Base-by-base conservation (phyloP, 1,284 basidiomycete species). In the Phellinidium pouzarii region DNA sequence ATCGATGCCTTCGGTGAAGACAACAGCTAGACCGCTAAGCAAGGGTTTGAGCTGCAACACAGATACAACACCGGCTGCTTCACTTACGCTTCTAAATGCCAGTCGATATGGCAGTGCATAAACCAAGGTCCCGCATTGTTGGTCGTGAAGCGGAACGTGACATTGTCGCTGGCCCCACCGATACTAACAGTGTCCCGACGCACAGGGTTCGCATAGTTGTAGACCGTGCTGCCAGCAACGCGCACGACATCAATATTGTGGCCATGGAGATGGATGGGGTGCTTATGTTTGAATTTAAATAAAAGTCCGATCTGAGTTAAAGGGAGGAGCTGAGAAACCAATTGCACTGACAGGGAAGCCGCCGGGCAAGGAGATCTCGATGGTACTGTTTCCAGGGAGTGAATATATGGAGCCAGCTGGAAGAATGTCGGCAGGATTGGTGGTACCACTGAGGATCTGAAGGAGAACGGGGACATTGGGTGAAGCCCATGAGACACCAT, bases 111-210 rank as follows among this genome's bases (percentile, higher is more conserved):
- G 58, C 73, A 74, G 58, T 76, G 73, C 27, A 75, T 59, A 59
- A 76, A 66, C 73, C 75, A 76, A 2, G 74, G 74, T 0, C 74
- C 75, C 31, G 75, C 60, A 53, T 77, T 78, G 52, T 76, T 69
- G 0, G 75, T 76, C 44, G 50, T 57, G 47, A 64, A 73, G 23
- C 69, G 66, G 26, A 72, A 59, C 3, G 65, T 61, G 48, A 65
- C 59, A 42, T 59, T 63, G 53, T 70, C 59, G 11, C 59, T 63
- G 38, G 47, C 43, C 20, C 20, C 41, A 22, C 68, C 70, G 41
- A 62, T 54, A 4, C 55, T 63, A 20, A 63, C 58, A 4, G 64
- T 63, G 44, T 72, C 71, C n/a, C 69, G 61, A 26, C 66, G 65
- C 11, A 66, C 63, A 2, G 74, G 73, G 51, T 75, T 71, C 8